Conservation (phyloP, 768 basidiomycete species). For the Boletus sensibilis region DNA sequence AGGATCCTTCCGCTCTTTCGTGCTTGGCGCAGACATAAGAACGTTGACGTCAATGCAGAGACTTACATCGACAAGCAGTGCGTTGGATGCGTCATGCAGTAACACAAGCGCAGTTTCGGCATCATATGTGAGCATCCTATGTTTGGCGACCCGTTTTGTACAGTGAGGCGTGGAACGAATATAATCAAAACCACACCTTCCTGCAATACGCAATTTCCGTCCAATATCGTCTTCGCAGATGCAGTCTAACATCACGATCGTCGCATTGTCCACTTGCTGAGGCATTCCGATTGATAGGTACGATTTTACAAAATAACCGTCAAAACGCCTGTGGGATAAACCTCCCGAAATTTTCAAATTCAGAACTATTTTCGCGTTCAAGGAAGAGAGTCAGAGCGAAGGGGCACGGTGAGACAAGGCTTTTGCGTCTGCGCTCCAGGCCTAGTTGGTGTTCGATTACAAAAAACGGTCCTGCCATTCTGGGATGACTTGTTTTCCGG, state of each 20-base stretch:
- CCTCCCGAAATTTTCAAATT: constrained; percentile 1
- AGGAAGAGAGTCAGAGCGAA: constrained; percentile 1
- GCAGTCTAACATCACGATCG: constrained; percentile 41
- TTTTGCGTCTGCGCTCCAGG: background rate
- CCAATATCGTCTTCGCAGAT: constrained; percentile 42
- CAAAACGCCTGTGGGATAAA: constrained; percentile 1
- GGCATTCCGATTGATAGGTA: constrained; percentile 37
- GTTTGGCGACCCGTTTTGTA: constrained; percentile 7
- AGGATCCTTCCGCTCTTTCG: constrained; percentile 6
- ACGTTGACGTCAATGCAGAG: constrained; percentile 44
- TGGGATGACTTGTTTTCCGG: constrained; percentile 22
- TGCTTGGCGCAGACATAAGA: constrained; percentile 13
- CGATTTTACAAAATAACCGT: background rate
- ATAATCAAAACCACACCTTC: constrained; percentile 44
- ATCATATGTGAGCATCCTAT: constrained; percentile 61
- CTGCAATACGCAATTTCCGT: constrained; percentile 57
- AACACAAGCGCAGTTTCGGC: constrained; percentile 43
- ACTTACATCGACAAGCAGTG: constrained; percentile 55
- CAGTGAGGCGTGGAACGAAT: constrained; percentile 15
- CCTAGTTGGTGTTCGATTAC: background rate
- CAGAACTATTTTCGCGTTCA: background rate
- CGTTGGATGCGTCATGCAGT: constrained; percentile 49
- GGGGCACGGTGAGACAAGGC: background rate
- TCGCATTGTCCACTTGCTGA: constrained; percentile 49
- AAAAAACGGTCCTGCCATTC: constrained; percentile 11